Conservation (phyloP, 441 rosid genomes). For the Gossypium aridum region DNA sequence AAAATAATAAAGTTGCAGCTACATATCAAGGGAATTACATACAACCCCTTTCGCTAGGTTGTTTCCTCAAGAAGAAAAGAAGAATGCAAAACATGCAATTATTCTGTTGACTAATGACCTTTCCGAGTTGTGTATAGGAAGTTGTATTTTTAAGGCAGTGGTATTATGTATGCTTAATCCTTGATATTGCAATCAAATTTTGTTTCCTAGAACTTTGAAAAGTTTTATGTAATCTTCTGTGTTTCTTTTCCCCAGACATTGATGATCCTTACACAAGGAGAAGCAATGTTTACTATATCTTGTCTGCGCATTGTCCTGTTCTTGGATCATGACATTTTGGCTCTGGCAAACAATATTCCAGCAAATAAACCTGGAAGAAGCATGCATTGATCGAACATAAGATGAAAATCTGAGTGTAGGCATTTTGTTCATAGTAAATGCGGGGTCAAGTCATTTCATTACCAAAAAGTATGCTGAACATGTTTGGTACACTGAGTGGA, state of each 20-base stretch:
- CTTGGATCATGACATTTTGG: conserved; percentile 67
- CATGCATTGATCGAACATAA: not conserved
- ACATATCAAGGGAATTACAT: not conserved
- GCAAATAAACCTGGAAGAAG: conserved; percentile 70
- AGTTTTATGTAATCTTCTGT: not conserved
- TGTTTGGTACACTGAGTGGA: conserved; percentile 62
- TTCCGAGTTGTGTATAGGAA: not conserved
- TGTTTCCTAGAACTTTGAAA: not conserved
- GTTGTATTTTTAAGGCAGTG: not conserved
- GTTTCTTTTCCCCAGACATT: not conserved
- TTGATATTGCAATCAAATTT: not conserved
- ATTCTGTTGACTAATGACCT: not conserved
- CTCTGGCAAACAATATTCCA: conserved; percentile 72
- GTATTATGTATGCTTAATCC: not conserved
- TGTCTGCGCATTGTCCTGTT: conserved; percentile 18
- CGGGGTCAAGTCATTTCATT: conserved; percentile 17
- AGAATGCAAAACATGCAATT: not conserved
- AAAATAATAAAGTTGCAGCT: not conserved
- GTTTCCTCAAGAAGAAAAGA: not conserved
- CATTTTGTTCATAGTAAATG: not conserved
- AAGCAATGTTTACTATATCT: conserved; percentile 7
- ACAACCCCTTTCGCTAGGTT: not conserved
- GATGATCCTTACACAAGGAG: not conserved
- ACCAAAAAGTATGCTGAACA: conserved; percentile 88
- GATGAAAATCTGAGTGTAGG: not conserved